These are phyloP conservation scores for Ceratobasidium sp. DNA, from an alignment of 1,284 basidiomycete genomes.

Conservation along the genomic window DNA sequence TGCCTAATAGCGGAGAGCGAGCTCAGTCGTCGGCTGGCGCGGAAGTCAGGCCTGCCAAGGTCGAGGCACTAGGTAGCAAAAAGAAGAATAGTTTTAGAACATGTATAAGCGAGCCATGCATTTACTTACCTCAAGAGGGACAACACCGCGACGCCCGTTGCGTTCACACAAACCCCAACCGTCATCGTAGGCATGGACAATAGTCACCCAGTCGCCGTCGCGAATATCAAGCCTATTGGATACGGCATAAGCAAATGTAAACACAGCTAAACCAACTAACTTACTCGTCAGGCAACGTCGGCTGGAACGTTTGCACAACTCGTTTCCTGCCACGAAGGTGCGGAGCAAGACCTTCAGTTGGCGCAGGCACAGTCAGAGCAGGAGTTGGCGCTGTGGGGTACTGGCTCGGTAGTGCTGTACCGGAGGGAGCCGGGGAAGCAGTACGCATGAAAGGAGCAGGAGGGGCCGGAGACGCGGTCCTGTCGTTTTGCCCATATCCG, in stretches of 20 bases:
- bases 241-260: neutral
- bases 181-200: conserved; percentile 41
- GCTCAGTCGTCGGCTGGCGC: conserved; percentile 39
- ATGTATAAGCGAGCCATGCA: neutral
- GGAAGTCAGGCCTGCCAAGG: conserved; percentile 29
- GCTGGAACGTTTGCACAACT: conserved; percentile 41
- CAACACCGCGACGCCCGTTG: conserved; percentile 40
- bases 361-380: neutral
- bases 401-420: neutral
- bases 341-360: conserved; percentile 1
- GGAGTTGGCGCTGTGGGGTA: neutral
- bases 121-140: conserved; percentile 32
- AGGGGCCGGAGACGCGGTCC: conserved; percentile 31
- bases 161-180: conserved; percentile 42
- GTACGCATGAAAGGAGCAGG: conserved; percentile 9
- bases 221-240: conserved; percentile 34
- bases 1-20: conserved; percentile 38
- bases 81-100: neutral
- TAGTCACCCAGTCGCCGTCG: conserved; percentile 40
- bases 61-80: conserved; percentile 43
- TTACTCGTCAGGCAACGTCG: conserved; percentile 41
- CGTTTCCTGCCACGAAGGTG: conserved; percentile 31
- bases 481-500: conserved; percentile 20
- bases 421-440: neutral
- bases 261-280: neutral